phyloP scores from a whole-genome alignment of 257 asterid genomes.

The Solanum sitiens region DNA sequence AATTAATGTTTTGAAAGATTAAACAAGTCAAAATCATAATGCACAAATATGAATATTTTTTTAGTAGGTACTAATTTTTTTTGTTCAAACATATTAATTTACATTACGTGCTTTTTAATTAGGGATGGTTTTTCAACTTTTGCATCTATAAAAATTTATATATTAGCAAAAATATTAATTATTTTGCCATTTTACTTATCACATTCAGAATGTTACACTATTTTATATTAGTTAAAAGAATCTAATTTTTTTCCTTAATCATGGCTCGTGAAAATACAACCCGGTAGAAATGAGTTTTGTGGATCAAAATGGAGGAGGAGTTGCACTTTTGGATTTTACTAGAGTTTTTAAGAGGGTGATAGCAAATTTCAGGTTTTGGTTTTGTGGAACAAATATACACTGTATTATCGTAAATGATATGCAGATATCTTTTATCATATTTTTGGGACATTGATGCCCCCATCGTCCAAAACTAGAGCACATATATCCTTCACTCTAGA shows the following conservation, averaged over 20 bases:
- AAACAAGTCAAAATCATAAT: neutral
- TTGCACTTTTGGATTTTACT: no score
- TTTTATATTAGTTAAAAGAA: neutral
- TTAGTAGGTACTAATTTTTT: neutral
- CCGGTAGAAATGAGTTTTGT: neutral
- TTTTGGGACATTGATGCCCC: no score
- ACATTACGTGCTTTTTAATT: neutral
- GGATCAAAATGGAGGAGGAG: no score
- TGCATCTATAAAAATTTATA: neutral
- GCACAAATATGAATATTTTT: neutral
- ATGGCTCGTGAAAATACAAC: neutral
- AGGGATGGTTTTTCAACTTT: no score
- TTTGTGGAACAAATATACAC: no score
- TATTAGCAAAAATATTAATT: neutral
- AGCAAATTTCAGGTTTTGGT: no score
- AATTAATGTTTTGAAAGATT: neutral
- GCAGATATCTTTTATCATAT: no score
- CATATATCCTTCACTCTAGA: no score
- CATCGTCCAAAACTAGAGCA: no score
- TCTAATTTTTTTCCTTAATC: neutral
- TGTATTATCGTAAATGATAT: no score
- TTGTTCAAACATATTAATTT: neutral
- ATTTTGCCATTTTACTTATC: neutral
- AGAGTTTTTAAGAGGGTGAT: no score
- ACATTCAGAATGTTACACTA: neutral